These are phyloP conservation scores for Ophiostoma sp. DNA, from an alignment of 2,329 filamentous ascomycete genomes.

Conservation along the genomic window DNA sequence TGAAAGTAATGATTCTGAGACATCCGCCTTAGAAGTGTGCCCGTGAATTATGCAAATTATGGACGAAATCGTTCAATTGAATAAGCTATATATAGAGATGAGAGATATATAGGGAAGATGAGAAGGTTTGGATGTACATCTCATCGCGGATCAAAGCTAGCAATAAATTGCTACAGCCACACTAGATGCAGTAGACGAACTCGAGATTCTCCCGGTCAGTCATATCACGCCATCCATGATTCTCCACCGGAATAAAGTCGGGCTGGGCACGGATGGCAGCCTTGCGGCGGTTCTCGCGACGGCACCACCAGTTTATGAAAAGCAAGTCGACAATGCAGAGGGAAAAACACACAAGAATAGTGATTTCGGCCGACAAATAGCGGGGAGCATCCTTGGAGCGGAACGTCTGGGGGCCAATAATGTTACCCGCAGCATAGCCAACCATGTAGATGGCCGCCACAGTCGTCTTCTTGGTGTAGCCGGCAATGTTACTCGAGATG, in stretches of 20 bases:
- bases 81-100: neutral
- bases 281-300: constrained; percentile 61
- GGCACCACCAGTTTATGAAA: constrained; percentile 65
- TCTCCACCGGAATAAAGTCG: constrained; percentile 61
- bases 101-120: neutral
- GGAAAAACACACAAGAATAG: constrained; percentile 50
- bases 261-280: constrained; percentile 50
- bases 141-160: neutral
- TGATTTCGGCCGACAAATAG: constrained; percentile 64
- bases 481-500: constrained; percentile 61
- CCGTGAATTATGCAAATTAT: neutral
- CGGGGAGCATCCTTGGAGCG: constrained; percentile 55
- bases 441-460: constrained; percentile 56
- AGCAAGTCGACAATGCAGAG: constrained; percentile 44
- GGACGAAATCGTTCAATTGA: neutral
- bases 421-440: constrained; percentile 56
- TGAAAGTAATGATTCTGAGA: neutral
- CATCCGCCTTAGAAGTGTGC: too few species aligned
- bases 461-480: constrained; percentile 60
- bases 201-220: constrained; percentile 67
- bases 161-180: neutral
- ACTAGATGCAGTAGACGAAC: constrained; percentile 59
- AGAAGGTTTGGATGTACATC: neutral
- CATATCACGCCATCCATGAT: constrained; percentile 67
- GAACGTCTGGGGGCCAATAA: constrained; percentile 57